Evolutionary conservation across 495 filamentous ascomycete species (phyloP).

Genomic region (Neurospora sp.): DNA sequence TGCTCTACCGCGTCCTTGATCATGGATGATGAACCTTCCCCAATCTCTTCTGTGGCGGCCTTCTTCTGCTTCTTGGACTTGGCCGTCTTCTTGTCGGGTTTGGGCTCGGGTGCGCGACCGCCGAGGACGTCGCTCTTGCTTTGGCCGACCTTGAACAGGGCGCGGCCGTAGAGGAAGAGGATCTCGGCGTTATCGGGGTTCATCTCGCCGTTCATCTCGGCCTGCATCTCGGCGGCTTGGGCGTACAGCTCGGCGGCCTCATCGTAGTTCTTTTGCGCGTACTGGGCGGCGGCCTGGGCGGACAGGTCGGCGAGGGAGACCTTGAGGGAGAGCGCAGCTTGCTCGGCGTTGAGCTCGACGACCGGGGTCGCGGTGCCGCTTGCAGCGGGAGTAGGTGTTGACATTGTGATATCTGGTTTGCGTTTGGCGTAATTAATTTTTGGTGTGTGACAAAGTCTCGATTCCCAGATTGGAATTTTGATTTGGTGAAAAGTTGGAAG

Average conservation of each 20-base stretch:
- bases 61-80: conserved; percentile 16
- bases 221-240: conserved; percentile 80
- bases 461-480: background rate
- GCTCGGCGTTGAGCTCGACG: conserved; percentile 28
- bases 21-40: conserved; percentile 22
- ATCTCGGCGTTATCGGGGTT: conserved; percentile 82
- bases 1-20: conserved; percentile 41
- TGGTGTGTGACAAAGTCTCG: background rate
- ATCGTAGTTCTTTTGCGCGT: conserved; percentile 76
- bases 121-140: conserved; percentile 91
- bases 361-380: conserved; percentile 25
- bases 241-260: conserved; percentile 79
- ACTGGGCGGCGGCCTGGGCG: conserved; percentile 48
- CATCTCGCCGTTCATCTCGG: conserved; percentile 85
- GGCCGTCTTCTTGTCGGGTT: conserved; percentile 28
- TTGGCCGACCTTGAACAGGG: conserved; percentile 84
- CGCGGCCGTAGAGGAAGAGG: conserved; percentile 85
- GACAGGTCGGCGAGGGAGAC: conserved; percentile 48
- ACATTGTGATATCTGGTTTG: conserved; percentile 10
- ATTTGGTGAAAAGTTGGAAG: background rate
- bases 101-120: conserved; percentile 55
- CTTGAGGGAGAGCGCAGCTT: conserved; percentile 34
- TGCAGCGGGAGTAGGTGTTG: conserved; percentile 10
- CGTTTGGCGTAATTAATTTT: too few species aligned
- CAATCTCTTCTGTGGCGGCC: conserved; percentile 17